Percentiles rank a stretch among this genome's conserved stretches.
phyloP scores from a whole-genome alignment of 108 stramenopile species.

The Skeletonema menzelii region DNA sequence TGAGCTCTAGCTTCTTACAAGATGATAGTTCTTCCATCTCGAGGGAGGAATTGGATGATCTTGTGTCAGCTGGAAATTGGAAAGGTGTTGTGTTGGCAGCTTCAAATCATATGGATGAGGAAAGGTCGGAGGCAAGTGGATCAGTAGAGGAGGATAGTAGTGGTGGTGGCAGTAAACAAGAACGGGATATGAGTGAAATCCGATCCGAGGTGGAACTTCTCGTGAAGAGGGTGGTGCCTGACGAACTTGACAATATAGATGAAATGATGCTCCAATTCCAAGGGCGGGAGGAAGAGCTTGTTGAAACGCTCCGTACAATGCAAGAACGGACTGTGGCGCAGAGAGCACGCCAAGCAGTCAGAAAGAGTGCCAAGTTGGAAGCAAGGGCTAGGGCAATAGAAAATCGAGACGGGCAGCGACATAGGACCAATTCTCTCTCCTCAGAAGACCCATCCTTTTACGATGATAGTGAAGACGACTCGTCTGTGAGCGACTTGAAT shows the following conservation, averaged over 20 bases:
- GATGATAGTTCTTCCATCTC: background rate
- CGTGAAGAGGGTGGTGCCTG: conserved; percentile 60
- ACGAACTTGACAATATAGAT: conserved; percentile 69
- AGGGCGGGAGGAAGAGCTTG: conserved; percentile 56
- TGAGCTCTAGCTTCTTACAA: background rate
- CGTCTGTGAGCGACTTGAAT: conserved; percentile 21
- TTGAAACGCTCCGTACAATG: conserved; percentile 68
- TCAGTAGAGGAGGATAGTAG: background rate
- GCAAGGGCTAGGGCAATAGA: conserved; percentile 22
- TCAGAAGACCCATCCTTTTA: background rate
- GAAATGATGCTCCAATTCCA: conserved; percentile 74
- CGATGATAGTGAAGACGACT: background rate
- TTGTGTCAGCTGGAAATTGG: conserved; percentile 49
- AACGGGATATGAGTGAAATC: conserved; percentile 22
- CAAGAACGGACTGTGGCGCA: conserved; percentile 62
- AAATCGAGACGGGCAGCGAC: background rate
- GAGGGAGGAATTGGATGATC: conserved; percentile 8
- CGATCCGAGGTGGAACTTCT: conserved; percentile 53
- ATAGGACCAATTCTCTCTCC: background rate
- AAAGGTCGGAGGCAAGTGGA: background rate
- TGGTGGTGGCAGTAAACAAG: conserved; percentile 1
- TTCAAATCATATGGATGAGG: conserved; percentile 34
- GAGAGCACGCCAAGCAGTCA: conserved; percentile 51
- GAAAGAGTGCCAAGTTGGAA: conserved; percentile 51
- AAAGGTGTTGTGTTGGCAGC: conserved; percentile 51